These are phyloP conservation scores for Pseudocercospora vitis DNA, from an alignment of 2,329 filamentous ascomycete species.

Conservation along the genomic window DNA sequence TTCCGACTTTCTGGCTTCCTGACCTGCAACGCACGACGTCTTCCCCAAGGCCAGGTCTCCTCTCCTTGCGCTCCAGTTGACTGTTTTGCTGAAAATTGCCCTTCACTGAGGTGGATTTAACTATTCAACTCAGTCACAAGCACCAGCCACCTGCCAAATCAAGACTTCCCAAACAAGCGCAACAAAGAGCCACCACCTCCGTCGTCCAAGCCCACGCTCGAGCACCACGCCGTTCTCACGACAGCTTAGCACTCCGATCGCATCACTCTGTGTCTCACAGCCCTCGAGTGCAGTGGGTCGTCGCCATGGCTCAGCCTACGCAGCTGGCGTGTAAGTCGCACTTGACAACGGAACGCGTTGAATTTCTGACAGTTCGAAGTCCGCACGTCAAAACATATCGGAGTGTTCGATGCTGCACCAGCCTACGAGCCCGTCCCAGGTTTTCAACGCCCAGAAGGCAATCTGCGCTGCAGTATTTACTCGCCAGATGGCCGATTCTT, in stretches of 20 bases:
- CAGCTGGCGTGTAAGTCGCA: conserved; percentile 77
- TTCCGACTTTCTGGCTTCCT: background rate
- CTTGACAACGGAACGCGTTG: conserved; percentile 14
- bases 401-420: conserved; percentile 86
- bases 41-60: background rate
- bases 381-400: conserved; percentile 95
- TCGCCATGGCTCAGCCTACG: conserved; percentile 89
- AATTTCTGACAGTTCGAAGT: conserved; percentile 45
- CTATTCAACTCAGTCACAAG: conserved; percentile 37
- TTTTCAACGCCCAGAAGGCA: conserved; percentile 83
- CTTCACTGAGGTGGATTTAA: conserved; percentile 38
- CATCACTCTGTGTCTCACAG: background rate
- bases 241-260: background rate
- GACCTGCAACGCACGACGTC: background rate
- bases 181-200: conserved; percentile 22
- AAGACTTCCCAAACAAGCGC: conserved; percentile 16
- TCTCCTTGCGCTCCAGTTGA: conserved; percentile 18
- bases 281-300: conserved; percentile 56
- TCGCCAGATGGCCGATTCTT: conserved; percentile 95
- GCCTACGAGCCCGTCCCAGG: conserved; percentile 81
- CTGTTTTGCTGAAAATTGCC: conserved; percentile 20
- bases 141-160: conserved; percentile 27
- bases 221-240: background rate
- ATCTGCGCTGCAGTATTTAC: conserved; percentile 91
- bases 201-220: conserved; percentile 10